phyloP scores from a whole-genome alignment of 306 rosid genomes.

The Vigna angularis region DNA sequence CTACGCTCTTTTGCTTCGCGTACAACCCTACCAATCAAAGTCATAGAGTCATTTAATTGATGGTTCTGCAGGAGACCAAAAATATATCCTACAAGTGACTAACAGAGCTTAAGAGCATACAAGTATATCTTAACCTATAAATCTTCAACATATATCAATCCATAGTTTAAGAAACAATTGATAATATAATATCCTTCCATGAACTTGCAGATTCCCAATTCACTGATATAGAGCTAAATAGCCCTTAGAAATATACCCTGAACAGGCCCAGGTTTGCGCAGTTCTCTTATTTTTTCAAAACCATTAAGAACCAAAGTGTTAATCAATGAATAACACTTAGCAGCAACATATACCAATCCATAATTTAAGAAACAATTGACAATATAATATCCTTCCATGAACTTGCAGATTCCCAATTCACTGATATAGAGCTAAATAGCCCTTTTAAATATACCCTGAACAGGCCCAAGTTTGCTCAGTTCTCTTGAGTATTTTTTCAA shows the following conservation, averaged over 20 bases:
- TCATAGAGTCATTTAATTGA: constrained; percentile 2
- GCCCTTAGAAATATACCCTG: background rate
- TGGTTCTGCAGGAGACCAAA: constrained; percentile 8
- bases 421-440: constrained; percentile 1
- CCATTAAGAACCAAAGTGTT: background rate
- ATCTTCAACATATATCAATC: constrained; percentile 2
- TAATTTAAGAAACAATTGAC: background rate
- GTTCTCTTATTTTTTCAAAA: background rate
- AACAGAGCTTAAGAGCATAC: constrained; percentile 4
- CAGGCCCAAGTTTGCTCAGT: background rate
- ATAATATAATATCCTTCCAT: constrained; percentile 14
- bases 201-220: background rate
- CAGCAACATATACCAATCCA: background rate
- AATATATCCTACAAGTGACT: constrained; percentile 13
- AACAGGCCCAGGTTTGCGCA: background rate
- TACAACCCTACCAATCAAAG: constrained; percentile 57
- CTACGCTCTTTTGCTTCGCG: constrained; percentile 80
- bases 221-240: constrained; percentile 15
- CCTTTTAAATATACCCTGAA: background rate
- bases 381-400: constrained; percentile 18
- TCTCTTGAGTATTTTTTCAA: background rate
- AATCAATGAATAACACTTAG: background rate
- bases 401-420: background rate
- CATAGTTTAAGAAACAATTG: background rate
- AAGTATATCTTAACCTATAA: constrained; percentile 9